Conservation (phyloP, 768 basidiomycete species). For the Boletus fagicola region DNA sequence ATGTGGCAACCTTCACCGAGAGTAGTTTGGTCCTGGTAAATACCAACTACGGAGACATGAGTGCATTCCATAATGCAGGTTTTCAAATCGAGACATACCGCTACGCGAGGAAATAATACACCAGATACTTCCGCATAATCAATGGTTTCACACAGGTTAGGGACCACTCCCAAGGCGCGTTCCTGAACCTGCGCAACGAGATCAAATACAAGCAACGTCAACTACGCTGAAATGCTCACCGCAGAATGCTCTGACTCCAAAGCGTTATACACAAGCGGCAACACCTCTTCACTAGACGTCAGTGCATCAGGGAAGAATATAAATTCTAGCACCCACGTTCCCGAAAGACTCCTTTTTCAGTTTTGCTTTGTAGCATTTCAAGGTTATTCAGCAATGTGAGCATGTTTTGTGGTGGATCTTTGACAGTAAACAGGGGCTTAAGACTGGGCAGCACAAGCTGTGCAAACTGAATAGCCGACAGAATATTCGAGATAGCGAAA, state of each 20-base stretch:
- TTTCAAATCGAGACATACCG: slow-evolving; percentile 50
- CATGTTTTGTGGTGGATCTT: slow-evolving; percentile 98
- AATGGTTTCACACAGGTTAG: slow-evolving; percentile 86
- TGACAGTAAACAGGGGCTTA: slow-evolving; percentile 84
- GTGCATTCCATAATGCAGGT: not conserved
- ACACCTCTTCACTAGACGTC: slow-evolving; percentile 62
- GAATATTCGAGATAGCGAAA: slow-evolving; percentile 77
- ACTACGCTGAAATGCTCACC: slow-evolving; percentile 38
- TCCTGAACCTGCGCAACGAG: slow-evolving; percentile 75
- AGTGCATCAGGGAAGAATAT: not conserved
- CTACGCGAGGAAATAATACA: slow-evolving; percentile 87
- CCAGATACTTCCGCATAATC: slow-evolving; percentile 95
- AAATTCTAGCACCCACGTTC: slow-evolving; percentile 61
- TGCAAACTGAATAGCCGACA: slow-evolving; percentile 81
- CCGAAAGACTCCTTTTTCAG: slow-evolving; percentile 79
- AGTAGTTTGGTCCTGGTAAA: slow-evolving; percentile 91
- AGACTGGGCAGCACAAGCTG: slow-evolving; percentile 79
- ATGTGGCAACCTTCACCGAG: slow-evolving; percentile 86
- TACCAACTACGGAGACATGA: slow-evolving; percentile 58
- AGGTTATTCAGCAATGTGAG: slow-evolving; percentile 90
- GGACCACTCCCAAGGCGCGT: slow-evolving; percentile 78
- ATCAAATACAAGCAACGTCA: slow-evolving; percentile 1
- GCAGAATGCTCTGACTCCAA: slow-evolving; percentile 92
- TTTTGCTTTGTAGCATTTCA: slow-evolving; percentile 82
- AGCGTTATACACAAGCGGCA: slow-evolving; percentile 93